Evolutionary conservation across 2,329 filamentous ascomycete species (phyloP).

Genomic region (Ceratocystis diversiconidia): DNA sequence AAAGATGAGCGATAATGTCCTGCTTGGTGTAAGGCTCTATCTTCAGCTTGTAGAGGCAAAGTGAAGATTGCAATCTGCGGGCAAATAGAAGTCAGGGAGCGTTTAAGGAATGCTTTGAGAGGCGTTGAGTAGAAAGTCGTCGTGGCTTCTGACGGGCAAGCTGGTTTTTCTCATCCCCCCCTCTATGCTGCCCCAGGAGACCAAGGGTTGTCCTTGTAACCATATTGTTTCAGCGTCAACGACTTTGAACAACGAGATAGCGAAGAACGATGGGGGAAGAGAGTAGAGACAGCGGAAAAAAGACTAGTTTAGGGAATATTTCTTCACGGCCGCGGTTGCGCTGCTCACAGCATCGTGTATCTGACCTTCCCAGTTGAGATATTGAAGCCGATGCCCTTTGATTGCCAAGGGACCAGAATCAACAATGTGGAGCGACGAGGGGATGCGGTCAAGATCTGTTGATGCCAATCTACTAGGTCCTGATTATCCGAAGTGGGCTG

Average conservation of each 20-base stretch:
- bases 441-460: neutral
- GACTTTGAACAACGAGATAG: neutral
- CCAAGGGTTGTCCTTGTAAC: neutral
- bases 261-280: no score
- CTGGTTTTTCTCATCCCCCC: neutral
- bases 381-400: neutral
- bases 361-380: neutral
- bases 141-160: neutral
- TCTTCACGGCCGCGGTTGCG: neutral
- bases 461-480: no score
- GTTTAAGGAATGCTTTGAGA: no score
- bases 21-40: neutral
- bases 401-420: neutral
- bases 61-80: no score
- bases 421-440: neutral
- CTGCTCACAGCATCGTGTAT: neutral
- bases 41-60: neutral
- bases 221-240: neutral
- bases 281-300: no score
- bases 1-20: neutral
- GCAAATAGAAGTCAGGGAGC: no score
- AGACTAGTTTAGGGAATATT: neutral
- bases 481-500: no score
- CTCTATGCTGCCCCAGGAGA: neutral
- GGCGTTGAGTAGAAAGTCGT: no score